Evolutionary conservation across 2,329 filamentous ascomycete species (phyloP).

Genomic region (Botrytis galanthina): DNA sequence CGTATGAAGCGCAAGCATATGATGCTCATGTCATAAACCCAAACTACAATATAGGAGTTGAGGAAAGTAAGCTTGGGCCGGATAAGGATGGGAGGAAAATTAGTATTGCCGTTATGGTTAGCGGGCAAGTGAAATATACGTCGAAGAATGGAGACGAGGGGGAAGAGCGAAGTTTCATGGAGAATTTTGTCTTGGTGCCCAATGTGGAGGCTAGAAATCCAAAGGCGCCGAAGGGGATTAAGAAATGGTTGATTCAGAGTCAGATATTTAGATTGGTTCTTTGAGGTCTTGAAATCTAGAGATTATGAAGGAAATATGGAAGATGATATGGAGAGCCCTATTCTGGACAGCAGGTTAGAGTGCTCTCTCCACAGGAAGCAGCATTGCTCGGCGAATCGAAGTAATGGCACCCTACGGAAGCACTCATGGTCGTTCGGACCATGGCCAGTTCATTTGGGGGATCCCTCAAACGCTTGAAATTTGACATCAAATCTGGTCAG

Average conservation of each 20-base stretch:
- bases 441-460: neutral
- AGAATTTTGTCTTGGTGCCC: constrained; percentile 78
- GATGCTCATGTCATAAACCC: constrained; percentile 78
- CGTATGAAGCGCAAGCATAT: constrained; percentile 72
- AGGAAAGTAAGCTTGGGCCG: constrained; percentile 44
- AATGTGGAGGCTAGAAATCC: constrained; percentile 60
- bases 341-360: neutral
- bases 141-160: constrained; percentile 50
- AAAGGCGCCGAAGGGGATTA: constrained; percentile 53
- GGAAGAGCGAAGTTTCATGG: constrained; percentile 69
- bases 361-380: neutral
- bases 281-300: constrained; percentile 17
- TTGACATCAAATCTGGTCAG: neutral
- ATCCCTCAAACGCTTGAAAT: neutral
- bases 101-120: constrained; percentile 70
- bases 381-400: neutral
- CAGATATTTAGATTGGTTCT: constrained; percentile 63
- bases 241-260: constrained; percentile 65
- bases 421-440: neutral
- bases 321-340: neutral
- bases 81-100: constrained; percentile 58
- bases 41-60: constrained; percentile 57
- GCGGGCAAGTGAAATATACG: constrained; percentile 69
- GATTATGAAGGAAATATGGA: neutral
- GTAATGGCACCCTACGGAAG: neutral